These are phyloP conservation scores for Euphorbia corollata DNA, from an alignment of 441 rosid genomes.

Conservation along the genomic window DNA sequence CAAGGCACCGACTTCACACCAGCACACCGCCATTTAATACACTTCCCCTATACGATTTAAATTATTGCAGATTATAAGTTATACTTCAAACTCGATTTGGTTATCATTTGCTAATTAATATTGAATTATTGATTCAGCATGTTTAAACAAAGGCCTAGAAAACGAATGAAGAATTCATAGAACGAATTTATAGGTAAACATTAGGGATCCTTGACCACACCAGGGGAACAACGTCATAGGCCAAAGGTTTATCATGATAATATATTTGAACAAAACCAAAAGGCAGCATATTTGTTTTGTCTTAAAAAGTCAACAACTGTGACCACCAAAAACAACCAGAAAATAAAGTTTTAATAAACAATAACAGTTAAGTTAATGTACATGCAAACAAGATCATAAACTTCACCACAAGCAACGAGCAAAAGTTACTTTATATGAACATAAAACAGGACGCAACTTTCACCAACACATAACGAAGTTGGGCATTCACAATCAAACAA, in stretches of 20 bases:
- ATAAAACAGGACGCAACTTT: constrained; percentile 7
- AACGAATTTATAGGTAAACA: background rate
- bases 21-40: background rate
- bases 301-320: background rate
- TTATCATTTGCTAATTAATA: background rate
- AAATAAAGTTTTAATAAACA: constrained; percentile 4
- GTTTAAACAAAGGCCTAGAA: background rate
- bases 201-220: background rate
- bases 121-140: background rate
- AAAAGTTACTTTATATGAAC: background rate
- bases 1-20: background rate
- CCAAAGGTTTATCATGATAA: background rate
- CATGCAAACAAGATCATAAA: background rate
- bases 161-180: background rate
- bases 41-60: background rate
- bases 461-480: background rate
- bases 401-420: background rate
- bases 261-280: background rate
- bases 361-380: background rate
- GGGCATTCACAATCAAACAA: background rate
- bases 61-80: background rate
- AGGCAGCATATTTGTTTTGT: background rate
- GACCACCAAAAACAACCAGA: background rate
- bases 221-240: background rate
- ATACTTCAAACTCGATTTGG: constrained; percentile 2